These are phyloP conservation scores for Sporisorium iseilematis-ciliati DNA, from an alignment of 1,284 basidiomycete species.

Conservation along the genomic window DNA sequence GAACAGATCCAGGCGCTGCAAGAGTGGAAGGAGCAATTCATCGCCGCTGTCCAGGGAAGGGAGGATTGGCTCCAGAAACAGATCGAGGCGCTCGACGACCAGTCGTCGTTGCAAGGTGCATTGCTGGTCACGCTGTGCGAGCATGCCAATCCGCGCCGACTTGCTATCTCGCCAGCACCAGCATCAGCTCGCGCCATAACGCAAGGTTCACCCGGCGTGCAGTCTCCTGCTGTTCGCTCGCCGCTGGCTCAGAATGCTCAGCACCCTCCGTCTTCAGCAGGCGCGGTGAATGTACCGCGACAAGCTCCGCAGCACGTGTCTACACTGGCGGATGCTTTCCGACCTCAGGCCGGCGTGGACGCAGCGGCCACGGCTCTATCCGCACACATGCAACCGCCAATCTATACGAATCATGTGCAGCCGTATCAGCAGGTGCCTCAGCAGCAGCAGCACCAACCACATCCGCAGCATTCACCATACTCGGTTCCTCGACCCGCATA, in stretches of 20 bases:
- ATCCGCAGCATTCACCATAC: not conserved
- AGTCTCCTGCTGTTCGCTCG: constrained; percentile 6
- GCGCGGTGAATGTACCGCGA: not conserved
- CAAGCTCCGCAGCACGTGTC: constrained; percentile 1
- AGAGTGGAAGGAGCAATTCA: constrained; percentile 4
- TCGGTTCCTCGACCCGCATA: constrained; percentile 2
- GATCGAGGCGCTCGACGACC: constrained; percentile 33
- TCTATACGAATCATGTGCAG: constrained; percentile 3
- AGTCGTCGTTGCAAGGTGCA: constrained; percentile 43
- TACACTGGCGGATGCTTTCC: not conserved
- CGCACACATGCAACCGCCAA: constrained; percentile 16
- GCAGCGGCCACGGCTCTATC: constrained; percentile 17
- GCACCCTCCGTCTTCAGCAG: not conserved
- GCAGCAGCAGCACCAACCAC: constrained; percentile 7
- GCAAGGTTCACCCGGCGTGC: not conserved
- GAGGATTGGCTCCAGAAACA: constrained; percentile 13
- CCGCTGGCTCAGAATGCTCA: constrained; percentile 3
- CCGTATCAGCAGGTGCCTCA: constrained; percentile 6
- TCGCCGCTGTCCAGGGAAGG: constrained; percentile 2
- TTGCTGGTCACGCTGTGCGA: constrained; percentile 39
- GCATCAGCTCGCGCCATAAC: not conserved
- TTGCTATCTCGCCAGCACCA: not conserved
- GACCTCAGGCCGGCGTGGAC: constrained; percentile 7
- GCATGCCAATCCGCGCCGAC: constrained; percentile 40
- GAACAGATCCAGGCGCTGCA: constrained; percentile 12